Conservation (phyloP, 306 rosid species). For the Malus fusca region DNA sequence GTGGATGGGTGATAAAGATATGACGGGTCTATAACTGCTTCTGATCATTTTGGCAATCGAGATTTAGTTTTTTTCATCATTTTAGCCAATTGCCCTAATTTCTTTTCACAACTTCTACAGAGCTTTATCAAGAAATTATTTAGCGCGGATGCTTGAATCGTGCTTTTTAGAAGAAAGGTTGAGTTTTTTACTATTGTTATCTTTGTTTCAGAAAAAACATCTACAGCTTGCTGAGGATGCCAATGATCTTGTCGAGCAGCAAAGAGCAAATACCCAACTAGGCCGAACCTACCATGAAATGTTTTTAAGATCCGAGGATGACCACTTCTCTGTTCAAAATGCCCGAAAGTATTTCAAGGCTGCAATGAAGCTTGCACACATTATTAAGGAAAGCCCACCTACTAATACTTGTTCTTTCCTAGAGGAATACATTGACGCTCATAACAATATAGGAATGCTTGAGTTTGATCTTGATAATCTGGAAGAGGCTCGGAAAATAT, state of each 20-base stretch:
- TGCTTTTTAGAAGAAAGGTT: neutral
- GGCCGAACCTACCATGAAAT: constrained; percentile 82
- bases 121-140: too few relatives aligned
- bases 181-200: too few relatives aligned
- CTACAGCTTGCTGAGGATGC: constrained; percentile 70
- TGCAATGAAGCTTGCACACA: constrained; percentile 65
- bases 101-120: too few relatives aligned
- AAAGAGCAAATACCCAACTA: constrained; percentile 77
- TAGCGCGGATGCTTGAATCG: too few relatives aligned
- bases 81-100: too few relatives aligned
- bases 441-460: constrained; percentile 80
- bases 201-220: constrained; percentile 55
- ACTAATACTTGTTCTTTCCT: constrained; percentile 28
- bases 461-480: constrained; percentile 77
- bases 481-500: constrained; percentile 52
- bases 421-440: constrained; percentile 75
- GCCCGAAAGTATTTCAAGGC: constrained; percentile 70
- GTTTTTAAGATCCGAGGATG: constrained; percentile 43
- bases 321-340: constrained; percentile 49
- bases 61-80: too few relatives aligned
- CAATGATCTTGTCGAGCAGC: constrained; percentile 68
- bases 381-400: constrained; percentile 55
- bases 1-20: neutral
- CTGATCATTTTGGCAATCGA: too few relatives aligned
- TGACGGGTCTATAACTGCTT: too few relatives aligned